Conservation (phyloP, 805 yeast species). For the Maudiozyma pseudohumilis region DNA sequence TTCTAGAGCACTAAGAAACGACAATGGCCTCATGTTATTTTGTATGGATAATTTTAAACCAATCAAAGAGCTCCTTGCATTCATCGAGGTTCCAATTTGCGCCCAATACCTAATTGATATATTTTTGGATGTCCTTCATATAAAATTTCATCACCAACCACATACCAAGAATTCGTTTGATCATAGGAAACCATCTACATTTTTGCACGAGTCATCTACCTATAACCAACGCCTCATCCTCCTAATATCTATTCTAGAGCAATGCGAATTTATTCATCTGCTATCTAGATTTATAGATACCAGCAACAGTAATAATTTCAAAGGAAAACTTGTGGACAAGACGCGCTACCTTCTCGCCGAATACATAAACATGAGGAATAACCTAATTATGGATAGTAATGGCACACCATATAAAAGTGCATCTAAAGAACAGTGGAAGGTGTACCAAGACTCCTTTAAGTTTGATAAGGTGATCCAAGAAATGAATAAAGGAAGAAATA, state of each 20-base stretch:
- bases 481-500: constrained; percentile 32
- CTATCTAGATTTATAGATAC: constrained; percentile 27
- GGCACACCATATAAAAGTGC: constrained; percentile 3
- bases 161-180: constrained; percentile 5
- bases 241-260: constrained; percentile 44
- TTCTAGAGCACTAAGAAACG: constrained; percentile 51
- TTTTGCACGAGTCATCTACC: constrained; percentile 35
- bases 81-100: constrained; percentile 50
- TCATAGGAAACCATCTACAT: constrained; percentile 20
- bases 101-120: constrained; percentile 62
- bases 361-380: constrained; percentile 43
- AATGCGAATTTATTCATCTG: constrained; percentile 43
- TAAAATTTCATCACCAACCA: constrained; percentile 36
- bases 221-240: constrained; percentile 60
- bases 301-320: constrained; percentile 15
- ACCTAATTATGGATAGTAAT: constrained; percentile 32
- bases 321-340: constrained; percentile 39
- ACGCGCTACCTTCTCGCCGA: constrained; percentile 59
- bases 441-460: constrained; percentile 30
- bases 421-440: background rate
- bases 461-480: constrained; percentile 37
- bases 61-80: constrained; percentile 46
- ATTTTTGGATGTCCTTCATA: constrained; percentile 55
- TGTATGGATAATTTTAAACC: constrained; percentile 47
- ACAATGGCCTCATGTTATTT: constrained; percentile 67